Evolutionary conservation across 257 asterid genomes (phyloP).

Genomic region (Anisodus acutangulus): DNA sequence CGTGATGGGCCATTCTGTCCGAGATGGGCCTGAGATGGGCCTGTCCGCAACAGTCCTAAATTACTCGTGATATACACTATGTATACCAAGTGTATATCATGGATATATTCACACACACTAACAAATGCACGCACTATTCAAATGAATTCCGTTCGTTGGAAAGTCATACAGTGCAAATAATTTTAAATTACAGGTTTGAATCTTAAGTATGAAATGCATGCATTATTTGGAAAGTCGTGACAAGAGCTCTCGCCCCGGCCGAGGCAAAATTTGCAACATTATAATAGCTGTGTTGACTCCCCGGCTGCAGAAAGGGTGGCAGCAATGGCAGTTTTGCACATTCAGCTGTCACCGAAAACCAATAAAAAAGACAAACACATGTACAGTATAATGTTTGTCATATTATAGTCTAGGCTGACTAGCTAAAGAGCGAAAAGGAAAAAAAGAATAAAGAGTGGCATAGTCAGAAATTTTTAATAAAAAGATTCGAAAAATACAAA

Average conservation of each 20-base stretch:
- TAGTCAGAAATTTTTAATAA: not conserved
- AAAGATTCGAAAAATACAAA: not conserved
- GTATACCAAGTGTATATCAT: no score
- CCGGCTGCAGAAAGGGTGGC: slow-evolving; percentile 57
- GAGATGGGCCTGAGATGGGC: no score
- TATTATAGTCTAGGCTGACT: not conserved
- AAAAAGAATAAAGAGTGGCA: not conserved
- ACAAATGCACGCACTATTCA: no score
- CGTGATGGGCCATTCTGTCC: no score
- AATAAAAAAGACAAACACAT: not conserved
- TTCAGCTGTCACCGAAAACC: slow-evolving; percentile 48
- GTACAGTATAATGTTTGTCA: not conserved
- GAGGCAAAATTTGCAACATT: slow-evolving; percentile 74
- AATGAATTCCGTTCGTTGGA: no score
- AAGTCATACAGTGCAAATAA: no score
- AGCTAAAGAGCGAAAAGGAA: no score
- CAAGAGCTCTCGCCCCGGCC: slow-evolving; percentile 72
- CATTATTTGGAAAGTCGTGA: slow-evolving; percentile 43
- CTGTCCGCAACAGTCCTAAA: no score
- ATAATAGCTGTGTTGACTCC: slow-evolving; percentile 33
- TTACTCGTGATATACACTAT: no score
- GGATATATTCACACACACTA: no score
- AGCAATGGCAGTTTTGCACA: slow-evolving; percentile 61
- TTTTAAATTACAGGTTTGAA: no score
- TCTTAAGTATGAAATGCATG: no score